Base-by-base conservation (phyloP, 768 basidiomycete genomes). In the Boletus rex-veris region DNA sequence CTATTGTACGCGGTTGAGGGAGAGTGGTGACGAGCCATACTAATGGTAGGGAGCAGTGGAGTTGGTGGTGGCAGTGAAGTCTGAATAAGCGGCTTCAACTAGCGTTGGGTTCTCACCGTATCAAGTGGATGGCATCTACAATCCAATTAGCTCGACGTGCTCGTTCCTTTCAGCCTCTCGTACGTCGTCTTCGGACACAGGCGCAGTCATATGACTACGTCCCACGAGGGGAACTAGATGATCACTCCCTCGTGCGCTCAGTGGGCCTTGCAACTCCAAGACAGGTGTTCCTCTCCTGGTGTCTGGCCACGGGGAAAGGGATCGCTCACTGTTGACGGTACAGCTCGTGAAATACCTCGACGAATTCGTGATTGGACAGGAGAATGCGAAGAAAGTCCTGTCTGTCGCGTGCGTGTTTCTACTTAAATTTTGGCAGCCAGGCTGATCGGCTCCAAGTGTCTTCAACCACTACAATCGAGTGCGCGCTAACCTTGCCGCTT, bases 391-490 rank as follows among this genome's bases (percentile, higher is more conserved):
- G 81, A 92, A 93, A 66, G 86, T 90, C 21, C 80, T 98, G 31
- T 90, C 92, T 36, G 95, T 98, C 44, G 95, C 94, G 92, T 93
- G 72, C 68, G 92, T 82, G 40, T 44, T 28, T 15, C 21, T 10
- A n/a, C 28, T 28, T 12, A 26, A 43, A 49, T 43, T 45, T 54
- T 45, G 21, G 24, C 48, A n/a, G 53, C 15, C 37, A 30, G 19
- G 10, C 47, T 45, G 54, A 35, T 54, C 39, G 38, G 46, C 18
- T 41, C 1, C 64, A 96, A 21, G 93, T 31, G 92, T 96, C 2
- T 97, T 86, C 78, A 96, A 97, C 62, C 95, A 97, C 70, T 97
- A 94, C 68, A 93, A 89, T 64, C 89, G 94, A 40, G 85, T 92
- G 6, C 80, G 82, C 24, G 84, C 87, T 52, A 90, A 92, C 62